These are phyloP conservation scores for Talaromyces marneffei DNA, from an alignment of 2,329 filamentous ascomycete species.

Conservation along the genomic window DNA sequence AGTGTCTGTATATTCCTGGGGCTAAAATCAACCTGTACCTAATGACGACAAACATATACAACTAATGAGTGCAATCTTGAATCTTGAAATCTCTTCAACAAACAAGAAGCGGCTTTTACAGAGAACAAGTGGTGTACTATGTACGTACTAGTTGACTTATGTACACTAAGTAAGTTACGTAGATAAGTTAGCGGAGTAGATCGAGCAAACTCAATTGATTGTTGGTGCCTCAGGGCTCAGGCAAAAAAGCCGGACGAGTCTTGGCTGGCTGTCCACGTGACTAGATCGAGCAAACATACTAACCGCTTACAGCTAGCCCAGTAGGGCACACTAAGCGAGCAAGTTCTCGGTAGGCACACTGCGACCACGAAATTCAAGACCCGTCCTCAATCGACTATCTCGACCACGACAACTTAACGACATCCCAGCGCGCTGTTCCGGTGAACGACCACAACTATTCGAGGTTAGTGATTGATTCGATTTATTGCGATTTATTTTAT, in stretches of 20 bases:
- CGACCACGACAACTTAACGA: slow-evolving; percentile 36
- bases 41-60: not conserved
- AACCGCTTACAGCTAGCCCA: slow-evolving; percentile 25
- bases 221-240: not conserved
- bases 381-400: slow-evolving; percentile 33
- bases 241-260: not conserved
- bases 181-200: too few species aligned
- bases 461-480: slow-evolving; percentile 36
- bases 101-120: too few species aligned
- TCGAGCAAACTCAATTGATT: not conserved
- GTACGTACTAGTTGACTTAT: not conserved
- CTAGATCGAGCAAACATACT: not conserved
- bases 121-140: too few species aligned
- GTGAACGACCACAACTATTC: slow-evolving; percentile 42
- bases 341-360: slow-evolving; percentile 32
- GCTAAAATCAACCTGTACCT: not conserved
- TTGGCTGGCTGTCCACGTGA: slow-evolving; percentile 2
- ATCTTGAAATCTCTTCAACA: too few species aligned
- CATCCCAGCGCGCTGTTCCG: slow-evolving; percentile 36
- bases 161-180: too few species aligned
- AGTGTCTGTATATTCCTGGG: not conserved
- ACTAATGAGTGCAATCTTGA: not conserved
- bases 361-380: slow-evolving; percentile 42
- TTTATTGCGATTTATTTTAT: slow-evolving; percentile 15
- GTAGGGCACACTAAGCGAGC: slow-evolving; percentile 41